Percentiles rank a stretch among this genome's conserved stretches.
These are phyloP conservation scores for Cerrena zonata DNA, from an alignment of 1,284 basidiomycete species.

Conservation along the genomic window DNA sequence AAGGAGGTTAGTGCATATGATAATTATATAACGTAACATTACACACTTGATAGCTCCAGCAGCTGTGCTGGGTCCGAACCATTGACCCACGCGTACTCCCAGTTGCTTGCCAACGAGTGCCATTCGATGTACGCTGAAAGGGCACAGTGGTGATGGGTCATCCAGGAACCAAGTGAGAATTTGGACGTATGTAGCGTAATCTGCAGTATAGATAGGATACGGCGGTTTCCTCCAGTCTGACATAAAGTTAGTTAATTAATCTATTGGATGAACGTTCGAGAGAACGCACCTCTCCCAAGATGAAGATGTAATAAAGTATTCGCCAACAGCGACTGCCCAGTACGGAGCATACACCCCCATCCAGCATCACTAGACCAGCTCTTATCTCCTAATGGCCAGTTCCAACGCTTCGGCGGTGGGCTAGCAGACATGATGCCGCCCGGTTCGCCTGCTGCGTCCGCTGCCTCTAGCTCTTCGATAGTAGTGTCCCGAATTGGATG, in stretches of 20 bases:
- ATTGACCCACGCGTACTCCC: conserved; percentile 92
- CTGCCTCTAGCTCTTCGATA: conserved; percentile 45
- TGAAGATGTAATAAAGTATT: conserved; percentile 82
- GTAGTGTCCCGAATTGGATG: conserved; percentile 71
- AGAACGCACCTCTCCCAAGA: conserved; percentile 73
- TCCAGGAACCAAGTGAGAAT: conserved; percentile 94
- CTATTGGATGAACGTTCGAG: conserved; percentile 1
- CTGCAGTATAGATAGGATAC: conserved; percentile 49
- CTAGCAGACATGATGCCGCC: conserved; percentile 10
- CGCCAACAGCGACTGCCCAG: conserved; percentile 88
- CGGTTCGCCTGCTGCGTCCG: conserved; percentile 21
- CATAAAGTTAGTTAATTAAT: conserved; percentile 1
- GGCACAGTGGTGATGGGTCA: conserved; percentile 79
- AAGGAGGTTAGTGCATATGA: conserved; percentile 3
- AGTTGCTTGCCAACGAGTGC: conserved; percentile 90
- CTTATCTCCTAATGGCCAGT: conserved; percentile 55
- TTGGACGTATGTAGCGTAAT: conserved; percentile 75
- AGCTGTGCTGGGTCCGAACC: conserved; percentile 97
- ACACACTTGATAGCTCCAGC: conserved; percentile 88
- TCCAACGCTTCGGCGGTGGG: conserved; percentile 40
- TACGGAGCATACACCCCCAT: conserved; percentile 97
- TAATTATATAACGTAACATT: conserved; percentile 1
- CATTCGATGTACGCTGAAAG: conserved; percentile 95
- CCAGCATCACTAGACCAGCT: conserved; percentile 90
- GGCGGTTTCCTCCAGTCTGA: conserved; percentile 82